A percentile compares a stretch with the other conserved stretches of the same genome.
Conservation (phyloP, 78 protist genomes). For the Neovahlkampfia damariscottae region DNA sequence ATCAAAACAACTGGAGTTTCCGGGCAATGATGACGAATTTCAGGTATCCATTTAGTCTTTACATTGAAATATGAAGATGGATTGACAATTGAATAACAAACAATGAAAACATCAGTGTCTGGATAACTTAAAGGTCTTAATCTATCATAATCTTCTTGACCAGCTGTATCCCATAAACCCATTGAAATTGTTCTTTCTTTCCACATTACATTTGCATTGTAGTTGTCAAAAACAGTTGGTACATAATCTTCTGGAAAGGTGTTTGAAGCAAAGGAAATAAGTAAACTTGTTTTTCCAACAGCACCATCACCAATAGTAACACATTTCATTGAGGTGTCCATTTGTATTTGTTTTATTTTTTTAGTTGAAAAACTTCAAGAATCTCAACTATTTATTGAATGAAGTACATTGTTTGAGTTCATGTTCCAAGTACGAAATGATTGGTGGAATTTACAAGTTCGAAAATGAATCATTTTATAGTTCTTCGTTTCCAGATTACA, state of each 20-base stretch:
- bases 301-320: slow-evolving; percentile 24
- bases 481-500: too few species aligned
- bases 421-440: too few species aligned
- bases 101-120: slow-evolving; percentile 38
- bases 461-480: too few species aligned
- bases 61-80: slow-evolving; percentile 73
- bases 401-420: too few species aligned
- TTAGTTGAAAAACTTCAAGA: too few species aligned
- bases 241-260: slow-evolving; percentile 78
- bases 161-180: slow-evolving; percentile 96
- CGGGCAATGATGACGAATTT: slow-evolving; percentile 66
- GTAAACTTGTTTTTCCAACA: slow-evolving; percentile 74
- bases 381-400: too few species aligned
- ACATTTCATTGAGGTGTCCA: too few species aligned
- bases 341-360: too few species aligned
- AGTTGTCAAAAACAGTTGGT: slow-evolving; percentile 45
- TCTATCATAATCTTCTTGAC: slow-evolving; percentile 72
- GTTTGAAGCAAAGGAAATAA: slow-evolving; percentile 70
- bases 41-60: slow-evolving; percentile 64
- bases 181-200: slow-evolving; percentile 41
- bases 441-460: too few species aligned
- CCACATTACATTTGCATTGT: slow-evolving; percentile 52
- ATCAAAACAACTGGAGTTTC: slow-evolving; percentile 66
- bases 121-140: slow-evolving; percentile 33
- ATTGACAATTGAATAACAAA: slow-evolving; percentile 42